Conservation (phyloP, 768 basidiomycete species). For the Xerocomellus dryophilus region DNA sequence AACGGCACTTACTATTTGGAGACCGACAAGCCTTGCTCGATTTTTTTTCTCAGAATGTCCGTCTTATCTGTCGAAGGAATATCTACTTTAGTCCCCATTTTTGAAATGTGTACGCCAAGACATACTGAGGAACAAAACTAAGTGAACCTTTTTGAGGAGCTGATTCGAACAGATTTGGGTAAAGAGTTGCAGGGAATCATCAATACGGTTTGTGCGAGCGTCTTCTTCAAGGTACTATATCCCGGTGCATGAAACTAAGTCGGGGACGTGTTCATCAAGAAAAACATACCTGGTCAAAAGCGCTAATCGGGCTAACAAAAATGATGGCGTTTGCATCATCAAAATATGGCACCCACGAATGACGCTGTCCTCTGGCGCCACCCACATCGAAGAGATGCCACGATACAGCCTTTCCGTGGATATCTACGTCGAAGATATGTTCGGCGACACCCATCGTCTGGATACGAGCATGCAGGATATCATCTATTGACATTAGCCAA, state of each 20-base stretch:
- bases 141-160: conserved; percentile 66
- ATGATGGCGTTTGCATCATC: conserved; percentile 78
- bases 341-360: conserved; percentile 68
- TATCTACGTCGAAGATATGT: conserved; percentile 77
- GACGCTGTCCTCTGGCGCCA: conserved; percentile 68
- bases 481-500: conserved; percentile 48
- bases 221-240: conserved; percentile 82
- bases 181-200: conserved; percentile 86
- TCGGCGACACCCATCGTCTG: conserved; percentile 89
- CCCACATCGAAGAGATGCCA: conserved; percentile 76
- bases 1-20: conserved; percentile 66
- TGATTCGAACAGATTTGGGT: conserved; percentile 82
- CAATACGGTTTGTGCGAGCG: conserved; percentile 78
- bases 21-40: conserved; percentile 66
- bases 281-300: conserved; percentile 64
- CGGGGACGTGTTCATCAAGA: neutral
- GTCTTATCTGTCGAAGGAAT: conserved; percentile 56
- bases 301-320: conserved; percentile 75
- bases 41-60: conserved; percentile 70
- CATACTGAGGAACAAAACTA: conserved; percentile 59
- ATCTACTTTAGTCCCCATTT: neutral
- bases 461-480: conserved; percentile 85
- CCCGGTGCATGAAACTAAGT: neutral
- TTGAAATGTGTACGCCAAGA: neutral
- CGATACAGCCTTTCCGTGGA: conserved; percentile 72